Base-by-base conservation (phyloP, 1,139 yeast species). In the Lodderomyces beijingensis region DNA sequence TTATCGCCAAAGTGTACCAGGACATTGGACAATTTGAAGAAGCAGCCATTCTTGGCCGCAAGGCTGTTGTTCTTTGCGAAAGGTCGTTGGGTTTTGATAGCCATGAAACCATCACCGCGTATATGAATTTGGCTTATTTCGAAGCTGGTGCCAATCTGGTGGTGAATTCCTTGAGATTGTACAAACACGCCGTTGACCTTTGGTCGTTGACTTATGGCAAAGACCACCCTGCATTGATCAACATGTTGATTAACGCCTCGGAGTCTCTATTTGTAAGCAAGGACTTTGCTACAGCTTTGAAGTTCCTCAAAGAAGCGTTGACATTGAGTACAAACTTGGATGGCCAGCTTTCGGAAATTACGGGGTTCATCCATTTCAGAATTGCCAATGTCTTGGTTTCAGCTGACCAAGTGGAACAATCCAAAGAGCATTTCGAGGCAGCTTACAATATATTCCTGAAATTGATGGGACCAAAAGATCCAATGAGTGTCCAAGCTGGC, bases 11-110 rank as follows among this genome's bases (percentile, higher is more conserved):
- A 44, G 59, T 78, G 16, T 83, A 79, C 59, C 74, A 77, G 40
- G 87, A 81, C 40, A 54, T 79, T 31, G 79, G 79, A 8, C 61
- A 71, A 46, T 57, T 61, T 29, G 59, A 62, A 19, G 79, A 75
- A 45, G 91, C 96, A 4, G 70, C 79, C 35, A 70, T 69, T n/a
- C 63, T 77, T 44, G 75, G 83, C 16, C 79, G 94, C 47, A 81
- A 77, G 53, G 79, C 96, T 2, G 72, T 79, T 41, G 65, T 77
- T 27, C 74, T 88, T 39, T 70, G 79, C 37, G 97, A 91, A 64
- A 77, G 97, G 59, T 72, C 81, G 14, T 58, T 69, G 33, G 98
- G 98, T 39, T 58, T 79, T 43, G 97, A 89, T 53, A 75, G 93
- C 5, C 75, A 74, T 49, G 93, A 87, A 45, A 74, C 91, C 18